These are phyloP conservation scores for Allium sativum DNA, from an alignment of 106 monocot genomes.

Conservation along the genomic window DNA sequence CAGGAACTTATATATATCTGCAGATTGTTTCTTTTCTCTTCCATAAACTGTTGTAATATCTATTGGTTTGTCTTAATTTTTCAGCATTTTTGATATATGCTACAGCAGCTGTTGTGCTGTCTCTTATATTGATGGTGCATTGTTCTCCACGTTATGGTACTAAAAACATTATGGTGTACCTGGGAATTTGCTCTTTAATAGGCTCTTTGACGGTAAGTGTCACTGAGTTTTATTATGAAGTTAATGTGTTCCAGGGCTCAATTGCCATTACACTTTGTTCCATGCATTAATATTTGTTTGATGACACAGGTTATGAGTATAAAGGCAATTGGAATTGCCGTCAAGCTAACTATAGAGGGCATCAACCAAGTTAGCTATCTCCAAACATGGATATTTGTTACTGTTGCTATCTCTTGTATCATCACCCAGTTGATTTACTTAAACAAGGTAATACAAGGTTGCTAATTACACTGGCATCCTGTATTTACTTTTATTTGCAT, in stretches of 20 bases:
- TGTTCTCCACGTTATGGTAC: slow-evolving; percentile 71
- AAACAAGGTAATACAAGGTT: slow-evolving; percentile 47
- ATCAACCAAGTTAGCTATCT: slow-evolving; percentile 71
- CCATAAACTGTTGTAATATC: not conserved
- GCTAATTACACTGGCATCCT: too few relatives aligned
- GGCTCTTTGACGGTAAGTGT: slow-evolving; percentile 83
- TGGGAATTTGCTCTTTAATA: slow-evolving; percentile 74
- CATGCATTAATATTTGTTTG: too few relatives aligned
- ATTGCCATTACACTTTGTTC: not conserved
- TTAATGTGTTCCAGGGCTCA: not conserved
- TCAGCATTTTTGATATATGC: slow-evolving; percentile 79
- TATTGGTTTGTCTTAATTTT: slow-evolving; percentile 10
- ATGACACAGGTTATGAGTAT: slow-evolving; percentile 75
- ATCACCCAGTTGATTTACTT: slow-evolving; percentile 82
- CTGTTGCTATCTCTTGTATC: slow-evolving; percentile 57
- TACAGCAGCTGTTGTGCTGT: slow-evolving; percentile 47
- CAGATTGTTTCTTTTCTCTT: not conserved
- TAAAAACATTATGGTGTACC: slow-evolving; percentile 78
- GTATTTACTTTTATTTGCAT: too few relatives aligned
- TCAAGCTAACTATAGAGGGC: slow-evolving; percentile 89
- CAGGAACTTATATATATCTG: too few relatives aligned
- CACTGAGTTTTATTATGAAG: too few relatives aligned
- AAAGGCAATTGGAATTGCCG: slow-evolving; percentile 90
- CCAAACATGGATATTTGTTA: slow-evolving; percentile 87
- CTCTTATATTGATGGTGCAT: slow-evolving; percentile 69